These are phyloP conservation scores for Taiozyma sp. DNA, from an alignment of 1,139 yeast genomes.

Conservation along the genomic window DNA sequence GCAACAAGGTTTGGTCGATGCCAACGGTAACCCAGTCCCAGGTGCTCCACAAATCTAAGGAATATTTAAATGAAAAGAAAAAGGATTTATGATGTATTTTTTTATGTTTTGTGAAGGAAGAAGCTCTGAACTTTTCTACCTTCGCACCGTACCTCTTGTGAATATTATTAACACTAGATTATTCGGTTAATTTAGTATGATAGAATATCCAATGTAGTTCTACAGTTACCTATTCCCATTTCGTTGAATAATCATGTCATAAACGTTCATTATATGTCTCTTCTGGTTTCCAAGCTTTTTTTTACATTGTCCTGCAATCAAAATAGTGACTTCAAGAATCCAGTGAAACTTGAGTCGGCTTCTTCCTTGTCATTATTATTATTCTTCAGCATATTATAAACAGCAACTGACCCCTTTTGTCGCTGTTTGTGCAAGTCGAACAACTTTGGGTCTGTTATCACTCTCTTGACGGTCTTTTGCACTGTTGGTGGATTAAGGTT, in stretches of 20 bases:
- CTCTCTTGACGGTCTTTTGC: background rate
- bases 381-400: conserved; percentile 18
- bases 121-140: background rate
- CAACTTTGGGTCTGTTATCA: conserved; percentile 8
- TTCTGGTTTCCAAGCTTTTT: background rate
- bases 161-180: conserved; percentile 7
- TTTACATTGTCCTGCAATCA: conserved; percentile 1
- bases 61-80: background rate
- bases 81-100: background rate
- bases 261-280: background rate
- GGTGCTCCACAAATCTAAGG: conserved; percentile 49
- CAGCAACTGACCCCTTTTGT: conserved; percentile 14
- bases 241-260: background rate
- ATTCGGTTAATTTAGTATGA: background rate
- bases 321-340: conserved; percentile 20
- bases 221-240: background rate
- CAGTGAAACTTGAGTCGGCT: conserved; percentile 10
- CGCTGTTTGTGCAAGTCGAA: background rate
- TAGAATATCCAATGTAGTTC: background rate
- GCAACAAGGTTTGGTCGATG: conserved; percentile 78
- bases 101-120: background rate
- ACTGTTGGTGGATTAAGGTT: conserved; percentile 16
- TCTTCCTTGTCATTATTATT: conserved; percentile 3
- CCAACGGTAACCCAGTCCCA: conserved; percentile 79
- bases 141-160: conserved; percentile 10